Evolutionary conservation across 2,329 filamentous ascomycete species (phyloP).

Genomic region (Fusarium redolens): DNA sequence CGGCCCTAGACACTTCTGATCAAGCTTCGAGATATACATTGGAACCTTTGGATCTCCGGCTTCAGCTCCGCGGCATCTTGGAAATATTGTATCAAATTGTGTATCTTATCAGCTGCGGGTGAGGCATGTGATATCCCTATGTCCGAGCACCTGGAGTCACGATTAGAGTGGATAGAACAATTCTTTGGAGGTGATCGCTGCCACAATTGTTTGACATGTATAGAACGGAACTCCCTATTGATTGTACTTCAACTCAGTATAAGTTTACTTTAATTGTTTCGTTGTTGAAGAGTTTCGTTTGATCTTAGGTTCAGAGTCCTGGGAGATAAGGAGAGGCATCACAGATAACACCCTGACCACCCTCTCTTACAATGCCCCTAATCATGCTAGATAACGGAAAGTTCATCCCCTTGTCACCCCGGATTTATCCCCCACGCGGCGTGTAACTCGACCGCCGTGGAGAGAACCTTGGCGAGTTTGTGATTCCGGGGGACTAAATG

Average conservation of each 20-base stretch:
- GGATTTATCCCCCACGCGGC: slow-evolving; percentile 28
- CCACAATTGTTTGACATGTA: not conserved
- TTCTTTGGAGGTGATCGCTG: not conserved
- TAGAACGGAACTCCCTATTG: not conserved
- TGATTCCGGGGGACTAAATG: not conserved
- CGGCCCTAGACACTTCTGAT: not conserved
- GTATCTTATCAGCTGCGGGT: slow-evolving; percentile 2
- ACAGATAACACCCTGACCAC: slow-evolving; percentile 31
- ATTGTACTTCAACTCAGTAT: not conserved
- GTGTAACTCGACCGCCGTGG: slow-evolving; percentile 2
- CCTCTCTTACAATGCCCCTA: slow-evolving; percentile 1
- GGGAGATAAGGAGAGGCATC: slow-evolving; percentile 23
- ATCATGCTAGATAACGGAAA: slow-evolving; percentile 29
- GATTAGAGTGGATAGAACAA: not conserved
- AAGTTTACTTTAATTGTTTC: not conserved
- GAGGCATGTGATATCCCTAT: not conserved
- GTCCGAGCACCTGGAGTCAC: not conserved
- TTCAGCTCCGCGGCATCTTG: not conserved
- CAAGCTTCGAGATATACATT: not conserved
- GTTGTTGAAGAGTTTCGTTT: not conserved
- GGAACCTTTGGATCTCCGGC: not conserved
- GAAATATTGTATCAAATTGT: not conserved
- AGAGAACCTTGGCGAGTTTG: not conserved
- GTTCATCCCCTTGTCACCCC: slow-evolving; percentile 26
- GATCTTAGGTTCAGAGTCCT: not conserved